These are phyloP conservation scores for Pseudovirgaria hyperparasitica DNA, from an alignment of 2,329 filamentous ascomycete species.

Conservation along the genomic window DNA sequence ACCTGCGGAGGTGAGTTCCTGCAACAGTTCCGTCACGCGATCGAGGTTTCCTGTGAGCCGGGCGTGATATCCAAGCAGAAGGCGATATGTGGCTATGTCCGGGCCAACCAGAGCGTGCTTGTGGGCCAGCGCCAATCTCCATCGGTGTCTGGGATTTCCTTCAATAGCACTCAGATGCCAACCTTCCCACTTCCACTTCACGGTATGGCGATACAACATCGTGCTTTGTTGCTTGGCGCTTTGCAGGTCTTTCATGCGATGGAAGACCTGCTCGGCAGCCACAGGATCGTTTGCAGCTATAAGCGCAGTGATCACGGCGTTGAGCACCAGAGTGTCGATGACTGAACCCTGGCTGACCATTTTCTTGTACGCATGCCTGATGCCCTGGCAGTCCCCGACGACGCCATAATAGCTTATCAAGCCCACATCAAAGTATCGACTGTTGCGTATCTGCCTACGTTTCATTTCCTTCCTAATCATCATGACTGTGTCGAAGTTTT, in stretches of 20 bases:
- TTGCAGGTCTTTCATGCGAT: constrained; percentile 63
- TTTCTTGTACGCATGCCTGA: constrained; percentile 65
- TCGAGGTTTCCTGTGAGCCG: constrained; percentile 56
- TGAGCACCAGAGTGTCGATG: constrained; percentile 76
- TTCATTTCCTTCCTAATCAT: constrained; percentile 76
- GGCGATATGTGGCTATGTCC: constrained; percentile 64
- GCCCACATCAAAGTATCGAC: constrained; percentile 70
- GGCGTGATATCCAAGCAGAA: constrained; percentile 66
- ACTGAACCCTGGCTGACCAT: constrained; percentile 79
- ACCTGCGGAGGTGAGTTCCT: constrained; percentile 60
- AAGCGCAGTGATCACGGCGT: constrained; percentile 71
- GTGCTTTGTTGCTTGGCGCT: constrained; percentile 17
- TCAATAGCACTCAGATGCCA: constrained; percentile 24
- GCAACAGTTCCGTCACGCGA: constrained; percentile 56
- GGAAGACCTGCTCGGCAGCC: constrained; percentile 69
- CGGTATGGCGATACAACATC: constrained; percentile 21
- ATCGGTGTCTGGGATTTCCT: no score
- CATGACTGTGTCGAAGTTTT: constrained; percentile 72
- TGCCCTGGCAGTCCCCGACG: constrained; percentile 56
- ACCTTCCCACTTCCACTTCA: constrained; percentile 30
- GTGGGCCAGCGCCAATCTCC: constrained; percentile 41
- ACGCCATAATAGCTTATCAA: constrained; percentile 77
- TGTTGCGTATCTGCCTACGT: constrained; percentile 51
- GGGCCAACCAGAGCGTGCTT: constrained; percentile 55
- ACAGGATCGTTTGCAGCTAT: constrained; percentile 62